Evolutionary conservation across 805 yeast species (phyloP).

Genomic region (Wickerhamomyces chambardii): DNA sequence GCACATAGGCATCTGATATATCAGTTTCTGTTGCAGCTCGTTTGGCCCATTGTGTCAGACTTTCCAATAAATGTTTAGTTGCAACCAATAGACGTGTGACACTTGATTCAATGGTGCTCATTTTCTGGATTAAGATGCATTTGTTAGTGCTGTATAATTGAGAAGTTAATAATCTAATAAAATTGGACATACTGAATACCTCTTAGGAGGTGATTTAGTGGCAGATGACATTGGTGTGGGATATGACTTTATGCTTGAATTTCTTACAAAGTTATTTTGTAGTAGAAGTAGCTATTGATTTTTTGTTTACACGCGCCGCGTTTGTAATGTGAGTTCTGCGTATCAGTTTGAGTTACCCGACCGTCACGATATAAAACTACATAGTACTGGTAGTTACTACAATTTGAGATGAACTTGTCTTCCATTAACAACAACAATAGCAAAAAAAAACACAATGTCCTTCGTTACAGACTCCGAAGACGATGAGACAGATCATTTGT

Average conservation of each 20-base stretch:
- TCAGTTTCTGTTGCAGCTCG: slow-evolving; percentile 69
- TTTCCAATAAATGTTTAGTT: slow-evolving; percentile 81
- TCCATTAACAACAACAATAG: too few relatives aligned
- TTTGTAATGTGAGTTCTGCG: too few relatives aligned
- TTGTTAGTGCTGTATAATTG: slow-evolving; percentile 3
- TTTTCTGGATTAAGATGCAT: slow-evolving; percentile 5
- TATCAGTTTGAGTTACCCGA: too few relatives aligned
- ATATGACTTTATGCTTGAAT: too few relatives aligned
- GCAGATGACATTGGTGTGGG: not conserved
- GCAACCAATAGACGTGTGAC: slow-evolving; percentile 75
- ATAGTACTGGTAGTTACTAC: too few relatives aligned
- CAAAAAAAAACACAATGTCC: too few relatives aligned
- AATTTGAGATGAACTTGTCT: too few relatives aligned
- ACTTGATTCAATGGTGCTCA: slow-evolving; percentile 64
- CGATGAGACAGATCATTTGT: slow-evolving; percentile 1
- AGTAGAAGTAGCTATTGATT: too few relatives aligned
- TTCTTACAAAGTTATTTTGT: too few relatives aligned
- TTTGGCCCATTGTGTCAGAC: slow-evolving; percentile 85
- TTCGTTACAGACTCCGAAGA: too few relatives aligned
- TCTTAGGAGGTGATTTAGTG: slow-evolving; percentile 11
- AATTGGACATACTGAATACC: slow-evolving; percentile 16
- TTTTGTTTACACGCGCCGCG: too few relatives aligned
- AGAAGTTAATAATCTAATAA: not conserved
- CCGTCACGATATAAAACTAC: too few relatives aligned
- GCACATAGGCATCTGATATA: slow-evolving; percentile 87